Evolutionary conservation across 2,329 filamentous ascomycete species (phyloP).

Genomic region (Byssoonygena ceratinophila): DNA sequence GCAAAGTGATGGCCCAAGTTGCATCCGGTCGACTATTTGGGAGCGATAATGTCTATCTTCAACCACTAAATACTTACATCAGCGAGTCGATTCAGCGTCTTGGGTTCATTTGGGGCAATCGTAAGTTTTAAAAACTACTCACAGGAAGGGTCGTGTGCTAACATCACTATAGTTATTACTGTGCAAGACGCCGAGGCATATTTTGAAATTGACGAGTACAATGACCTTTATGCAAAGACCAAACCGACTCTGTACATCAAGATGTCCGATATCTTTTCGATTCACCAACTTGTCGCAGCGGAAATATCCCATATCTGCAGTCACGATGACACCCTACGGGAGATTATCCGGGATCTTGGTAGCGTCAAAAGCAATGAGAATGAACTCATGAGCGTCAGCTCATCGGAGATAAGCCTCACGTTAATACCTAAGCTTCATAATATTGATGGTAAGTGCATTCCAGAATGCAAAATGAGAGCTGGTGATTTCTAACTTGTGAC

Average conservation of each 20-base stretch:
- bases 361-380: constrained; percentile 94
- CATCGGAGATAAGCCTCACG: constrained; percentile 82
- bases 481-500: constrained; percentile 4
- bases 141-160: constrained; percentile 21
- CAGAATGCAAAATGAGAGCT: background rate
- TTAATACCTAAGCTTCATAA: constrained; percentile 83
- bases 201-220: constrained; percentile 98
- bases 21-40: constrained; percentile 83
- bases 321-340: constrained; percentile 77
- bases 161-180: constrained; percentile 52
- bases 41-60: constrained; percentile 87
- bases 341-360: constrained; percentile 85
- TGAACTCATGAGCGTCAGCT: constrained; percentile 77
- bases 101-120: constrained; percentile 59
- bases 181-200: constrained; percentile 80
- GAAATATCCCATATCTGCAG: constrained; percentile 68
- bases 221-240: constrained; percentile 89
- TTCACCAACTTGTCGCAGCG: constrained; percentile 74
- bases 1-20: constrained; percentile 83
- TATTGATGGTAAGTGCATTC: constrained; percentile 49
- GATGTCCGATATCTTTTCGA: constrained; percentile 92
- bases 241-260: constrained; percentile 99
- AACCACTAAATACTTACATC: constrained; percentile 87
- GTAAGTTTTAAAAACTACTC: constrained; percentile 32
- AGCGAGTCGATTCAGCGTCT: constrained; percentile 73